Percentiles rank a stretch among this genome's conserved stretches.
phyloP scores from a whole-genome alignment of 2,329 filamentous ascomycete species.

The Pseudogymnoascus sp. region DNA sequence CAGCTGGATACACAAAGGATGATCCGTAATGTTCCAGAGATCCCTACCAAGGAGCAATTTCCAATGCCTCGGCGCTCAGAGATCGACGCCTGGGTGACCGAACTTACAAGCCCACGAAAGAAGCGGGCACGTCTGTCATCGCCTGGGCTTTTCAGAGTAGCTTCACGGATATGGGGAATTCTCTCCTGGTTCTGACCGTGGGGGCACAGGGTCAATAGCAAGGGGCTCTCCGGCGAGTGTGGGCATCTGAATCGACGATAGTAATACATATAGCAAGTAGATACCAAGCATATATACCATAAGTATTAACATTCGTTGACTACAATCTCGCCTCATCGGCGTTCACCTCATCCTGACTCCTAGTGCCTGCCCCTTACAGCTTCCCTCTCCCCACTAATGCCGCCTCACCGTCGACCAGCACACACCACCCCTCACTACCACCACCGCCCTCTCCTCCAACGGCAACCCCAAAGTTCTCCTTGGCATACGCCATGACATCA shows the following conservation, averaged over 20 bases:
- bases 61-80: not conserved
- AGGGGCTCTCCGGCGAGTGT: not conserved
- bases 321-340: no score
- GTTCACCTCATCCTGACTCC: not conserved
- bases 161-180: not conserved
- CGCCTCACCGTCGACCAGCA: constrained; percentile 73
- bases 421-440: constrained; percentile 75
- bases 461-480: constrained; percentile 63
- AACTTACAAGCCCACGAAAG: not conserved
- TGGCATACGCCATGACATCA: constrained; percentile 63
- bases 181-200: not conserved
- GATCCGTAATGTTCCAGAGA: not conserved
- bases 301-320: no score
- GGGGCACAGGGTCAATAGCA: not conserved
- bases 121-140: not conserved
- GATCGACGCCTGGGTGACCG: not conserved
- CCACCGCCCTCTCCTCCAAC: constrained; percentile 57
- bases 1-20: not conserved
- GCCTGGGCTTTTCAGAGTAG: not conserved
- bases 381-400: constrained; percentile 46
- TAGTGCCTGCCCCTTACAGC: constrained; percentile 15
- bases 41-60: not conserved
- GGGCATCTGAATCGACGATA: not conserved
- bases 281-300: not conserved
- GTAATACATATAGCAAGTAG: not conserved